These are phyloP conservation scores for Hypoxylon sp. DNA, from an alignment of 2,329 filamentous ascomycete species.

Conservation along the genomic window DNA sequence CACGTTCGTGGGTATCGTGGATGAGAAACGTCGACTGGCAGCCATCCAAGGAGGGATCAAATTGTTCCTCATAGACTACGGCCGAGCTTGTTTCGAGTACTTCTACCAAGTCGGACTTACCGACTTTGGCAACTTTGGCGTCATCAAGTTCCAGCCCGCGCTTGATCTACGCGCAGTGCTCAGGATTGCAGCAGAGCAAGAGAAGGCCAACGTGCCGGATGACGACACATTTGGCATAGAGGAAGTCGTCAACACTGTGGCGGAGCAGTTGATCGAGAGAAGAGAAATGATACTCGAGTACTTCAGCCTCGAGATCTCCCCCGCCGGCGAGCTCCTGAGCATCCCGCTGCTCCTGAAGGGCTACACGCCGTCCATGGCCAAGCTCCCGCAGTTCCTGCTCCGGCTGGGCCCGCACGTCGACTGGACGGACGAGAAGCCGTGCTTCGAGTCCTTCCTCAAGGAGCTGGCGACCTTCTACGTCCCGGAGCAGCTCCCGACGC, in stretches of 20 bases:
- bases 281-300: slow-evolving; percentile 92
- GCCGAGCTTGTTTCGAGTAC: slow-evolving; percentile 83
- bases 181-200: slow-evolving; percentile 73
- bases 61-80: slow-evolving; percentile 92
- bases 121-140: slow-evolving; percentile 94
- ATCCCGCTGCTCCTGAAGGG: slow-evolving; percentile 89
- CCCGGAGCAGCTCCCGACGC: slow-evolving; percentile 78
- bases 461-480: slow-evolving; percentile 92
- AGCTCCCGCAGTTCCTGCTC: slow-evolving; percentile 88
- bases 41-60: slow-evolving; percentile 93
- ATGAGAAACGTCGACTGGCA: slow-evolving; percentile 84
- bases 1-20: slow-evolving; percentile 93
- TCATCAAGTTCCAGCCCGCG: slow-evolving; percentile 79
- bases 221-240: slow-evolving; percentile 70
- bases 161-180: slow-evolving; percentile 76
- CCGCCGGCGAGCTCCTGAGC: slow-evolving; percentile 76
- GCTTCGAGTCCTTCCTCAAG: slow-evolving; percentile 83
- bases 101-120: slow-evolving; percentile 96
- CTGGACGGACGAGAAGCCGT: slow-evolving; percentile 84
- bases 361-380: slow-evolving; percentile 84
- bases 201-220: slow-evolving; percentile 59
- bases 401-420: slow-evolving; percentile 86
- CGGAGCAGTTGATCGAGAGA: slow-evolving; percentile 73
- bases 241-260: slow-evolving; percentile 71
- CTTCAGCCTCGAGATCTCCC: slow-evolving; percentile 84